These are phyloP conservation scores for Trypanosoma congolense DNA, from an alignment of 208 protist species.

Conservation along the genomic window DNA sequence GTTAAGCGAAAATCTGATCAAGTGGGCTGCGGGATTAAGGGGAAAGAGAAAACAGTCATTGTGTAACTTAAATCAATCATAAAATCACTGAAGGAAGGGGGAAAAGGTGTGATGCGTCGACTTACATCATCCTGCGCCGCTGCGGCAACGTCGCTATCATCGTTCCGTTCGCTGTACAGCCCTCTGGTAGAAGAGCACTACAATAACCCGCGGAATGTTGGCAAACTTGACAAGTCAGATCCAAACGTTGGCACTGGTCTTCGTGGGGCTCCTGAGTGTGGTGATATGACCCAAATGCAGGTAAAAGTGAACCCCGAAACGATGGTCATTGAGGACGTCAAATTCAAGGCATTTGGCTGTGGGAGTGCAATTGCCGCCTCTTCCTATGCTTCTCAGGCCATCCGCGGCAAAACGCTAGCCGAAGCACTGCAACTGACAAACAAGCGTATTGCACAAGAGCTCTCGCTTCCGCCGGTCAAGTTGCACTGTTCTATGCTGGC, in stretches of 20 bases:
- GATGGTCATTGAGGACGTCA: constrained; percentile 91
- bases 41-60: too few relatives aligned
- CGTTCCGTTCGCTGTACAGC: constrained; percentile 88
- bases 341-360: constrained; percentile 99
- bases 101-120: constrained; percentile 11
- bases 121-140: constrained; percentile 1
- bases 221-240: constrained; percentile 94
- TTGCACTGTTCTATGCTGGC: constrained; percentile 99
- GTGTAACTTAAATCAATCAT: too few relatives aligned
- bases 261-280: constrained; percentile 98
- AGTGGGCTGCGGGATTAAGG: too few relatives aligned
- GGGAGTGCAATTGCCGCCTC: constrained; percentile 98
- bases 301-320: constrained; percentile 92
- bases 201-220: constrained; percentile 97
- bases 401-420: constrained; percentile 97
- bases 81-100: not conserved
- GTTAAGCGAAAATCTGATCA: too few relatives aligned
- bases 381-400: constrained; percentile 96
- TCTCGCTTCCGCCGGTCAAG: constrained; percentile 99
- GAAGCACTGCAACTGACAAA: constrained; percentile 97
- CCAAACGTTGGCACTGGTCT: constrained; percentile 97
- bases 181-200: constrained; percentile 98
- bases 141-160: not conserved
- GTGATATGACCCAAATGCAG: constrained; percentile 99
- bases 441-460: constrained; percentile 97